Evolutionary conservation across 2,329 filamentous ascomycete genomes (phyloP).

Genomic region (Cercospora berteroae): DNA sequence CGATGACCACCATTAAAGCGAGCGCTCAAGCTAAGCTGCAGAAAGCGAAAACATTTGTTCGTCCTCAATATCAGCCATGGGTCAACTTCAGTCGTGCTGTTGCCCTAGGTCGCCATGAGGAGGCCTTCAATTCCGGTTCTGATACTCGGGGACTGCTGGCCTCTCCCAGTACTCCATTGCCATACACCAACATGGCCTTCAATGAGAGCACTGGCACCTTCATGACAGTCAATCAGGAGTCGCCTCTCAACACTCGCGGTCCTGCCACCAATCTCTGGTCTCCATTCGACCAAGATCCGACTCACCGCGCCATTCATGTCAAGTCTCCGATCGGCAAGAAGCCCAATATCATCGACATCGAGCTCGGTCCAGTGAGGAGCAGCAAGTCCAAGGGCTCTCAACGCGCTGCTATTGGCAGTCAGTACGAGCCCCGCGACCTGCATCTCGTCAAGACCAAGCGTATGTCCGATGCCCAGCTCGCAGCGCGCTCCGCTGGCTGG

Average conservation of each 20-base stretch:
- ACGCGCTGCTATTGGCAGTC: conserved; percentile 14
- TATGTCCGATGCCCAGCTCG: conserved; percentile 15
- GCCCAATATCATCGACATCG: conserved; percentile 5
- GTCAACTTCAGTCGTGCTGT: conserved; percentile 12
- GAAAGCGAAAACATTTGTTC: conserved; percentile 13
- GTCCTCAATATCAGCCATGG: conserved; percentile 12
- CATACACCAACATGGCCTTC: conserved; percentile 14
- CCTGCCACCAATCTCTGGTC: conserved; percentile 17
- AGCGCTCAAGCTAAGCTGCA: conserved; percentile 9
- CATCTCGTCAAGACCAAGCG: conserved; percentile 19
- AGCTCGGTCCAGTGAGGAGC: conserved; percentile 14
- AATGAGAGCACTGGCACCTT: conserved; percentile 22
- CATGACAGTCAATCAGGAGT: conserved; percentile 19
- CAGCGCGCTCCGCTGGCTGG: conserved; percentile 15
- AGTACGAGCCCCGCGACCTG: conserved; percentile 20
- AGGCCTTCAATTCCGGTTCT: conserved; percentile 14
- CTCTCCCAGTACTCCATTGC: conserved; percentile 5
- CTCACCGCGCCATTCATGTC: conserved; percentile 11
- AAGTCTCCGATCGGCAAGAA: conserved; percentile 3
- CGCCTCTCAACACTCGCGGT: conserved; percentile 6
- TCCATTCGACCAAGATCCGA: conserved; percentile 12
- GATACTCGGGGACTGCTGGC: conserved; percentile 13
- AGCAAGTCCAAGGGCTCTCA: conserved; percentile 13
- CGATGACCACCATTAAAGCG: conserved; percentile 1
- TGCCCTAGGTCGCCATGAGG: conserved; percentile 10